A percentile compares a stretch with the other conserved stretches of the same genome.
These are phyloP conservation scores for Populus davidiana DNA, from an alignment of 345 rosid genomes.

Conservation along the genomic window DNA sequence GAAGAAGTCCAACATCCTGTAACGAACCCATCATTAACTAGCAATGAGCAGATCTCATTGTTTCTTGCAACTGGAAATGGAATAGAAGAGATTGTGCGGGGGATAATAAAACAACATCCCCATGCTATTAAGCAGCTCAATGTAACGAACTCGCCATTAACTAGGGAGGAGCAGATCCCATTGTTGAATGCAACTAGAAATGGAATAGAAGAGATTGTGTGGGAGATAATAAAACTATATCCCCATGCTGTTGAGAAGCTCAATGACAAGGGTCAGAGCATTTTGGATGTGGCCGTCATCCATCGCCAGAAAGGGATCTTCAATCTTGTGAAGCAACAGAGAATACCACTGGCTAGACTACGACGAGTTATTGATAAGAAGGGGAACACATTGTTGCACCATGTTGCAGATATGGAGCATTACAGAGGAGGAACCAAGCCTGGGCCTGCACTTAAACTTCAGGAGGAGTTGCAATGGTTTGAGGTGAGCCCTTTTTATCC, in stretches of 20 bases:
- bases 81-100: conserved; percentile 11
- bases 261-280: conserved; percentile 14
- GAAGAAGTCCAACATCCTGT: no score
- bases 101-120: conserved; percentile 7
- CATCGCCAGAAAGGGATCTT: neutral
- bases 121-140: conserved; percentile 12
- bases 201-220: conserved; percentile 18
- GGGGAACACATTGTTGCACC: conserved; percentile 28
- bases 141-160: neutral
- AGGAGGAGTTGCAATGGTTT: conserved; percentile 27
- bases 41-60: neutral
- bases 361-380: conserved; percentile 10
- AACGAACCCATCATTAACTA: no score
- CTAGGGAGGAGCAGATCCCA: neutral
- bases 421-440: no score
- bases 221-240: neutral
- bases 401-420: conserved; percentile 1
- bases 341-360: neutral
- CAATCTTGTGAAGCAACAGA: no score
- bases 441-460: conserved; percentile 19
- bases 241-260: conserved; percentile 22
- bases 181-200: conserved; percentile 11
- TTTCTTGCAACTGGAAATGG: conserved; percentile 13
- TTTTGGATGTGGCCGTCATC: conserved; percentile 24
- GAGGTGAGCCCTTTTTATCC: no score